These are phyloP conservation scores for Chaetomiaceae sp. DNA, from an alignment of 2,329 filamentous ascomycete genomes.

Conservation along the genomic window DNA sequence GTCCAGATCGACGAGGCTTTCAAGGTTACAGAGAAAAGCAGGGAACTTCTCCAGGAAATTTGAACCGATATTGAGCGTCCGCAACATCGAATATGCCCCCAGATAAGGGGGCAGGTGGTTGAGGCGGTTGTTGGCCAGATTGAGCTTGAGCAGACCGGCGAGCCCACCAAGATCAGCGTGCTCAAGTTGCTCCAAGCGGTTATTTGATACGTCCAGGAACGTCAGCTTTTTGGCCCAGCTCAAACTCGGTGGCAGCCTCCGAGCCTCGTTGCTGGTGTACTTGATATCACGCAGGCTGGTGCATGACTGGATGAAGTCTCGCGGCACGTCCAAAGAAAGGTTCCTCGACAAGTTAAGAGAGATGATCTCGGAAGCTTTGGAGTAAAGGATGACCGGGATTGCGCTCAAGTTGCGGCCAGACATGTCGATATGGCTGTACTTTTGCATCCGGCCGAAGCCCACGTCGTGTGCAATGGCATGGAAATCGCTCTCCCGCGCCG, in stretches of 20 bases:
- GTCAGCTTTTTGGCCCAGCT: slow-evolving; percentile 76
- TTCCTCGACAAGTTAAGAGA: slow-evolving; percentile 92
- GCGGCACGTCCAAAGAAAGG: slow-evolving; percentile 83
- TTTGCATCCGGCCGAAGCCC: slow-evolving; percentile 75
- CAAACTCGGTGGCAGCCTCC: slow-evolving; percentile 78
- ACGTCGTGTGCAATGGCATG: slow-evolving; percentile 72
- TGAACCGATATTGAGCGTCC: slow-evolving; percentile 87
- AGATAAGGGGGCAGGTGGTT: slow-evolving; percentile 77
- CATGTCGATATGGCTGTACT: slow-evolving; percentile 91
- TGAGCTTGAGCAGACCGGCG: slow-evolving; percentile 76
- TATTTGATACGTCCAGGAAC: slow-evolving; percentile 92
- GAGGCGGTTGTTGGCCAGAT: slow-evolving; percentile 88
- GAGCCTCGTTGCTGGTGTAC: slow-evolving; percentile 89
- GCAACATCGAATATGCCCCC: slow-evolving; percentile 69
- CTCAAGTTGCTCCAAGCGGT: slow-evolving; percentile 80
- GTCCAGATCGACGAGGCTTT: slow-evolving; percentile 84
- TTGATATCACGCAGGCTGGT: slow-evolving; percentile 90
- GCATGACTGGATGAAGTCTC: slow-evolving; percentile 94
- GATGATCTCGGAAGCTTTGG: slow-evolving; percentile 86
- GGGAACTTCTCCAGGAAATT: slow-evolving; percentile 87
- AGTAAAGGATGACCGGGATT: slow-evolving; percentile 91
- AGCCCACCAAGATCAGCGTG: slow-evolving; percentile 76
- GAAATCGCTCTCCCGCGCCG: slow-evolving; percentile 79
- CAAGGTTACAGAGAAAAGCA: slow-evolving; percentile 74
- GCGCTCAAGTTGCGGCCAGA: slow-evolving; percentile 86